Evolutionary conservation across 148 eudicot species (phyloP).

Genomic region (Drosera capensis): DNA sequence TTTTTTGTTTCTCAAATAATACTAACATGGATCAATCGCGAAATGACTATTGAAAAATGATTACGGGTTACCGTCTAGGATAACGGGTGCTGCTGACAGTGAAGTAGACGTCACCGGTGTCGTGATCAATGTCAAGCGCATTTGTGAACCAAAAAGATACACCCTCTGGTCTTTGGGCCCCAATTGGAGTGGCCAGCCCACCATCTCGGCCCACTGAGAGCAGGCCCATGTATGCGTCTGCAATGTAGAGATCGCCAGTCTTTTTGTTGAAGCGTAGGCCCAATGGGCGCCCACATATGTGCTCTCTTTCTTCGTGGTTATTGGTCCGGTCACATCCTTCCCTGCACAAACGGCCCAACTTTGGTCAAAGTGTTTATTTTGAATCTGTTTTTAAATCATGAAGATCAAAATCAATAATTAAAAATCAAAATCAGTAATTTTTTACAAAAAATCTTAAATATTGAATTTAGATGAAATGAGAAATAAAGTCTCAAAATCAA

Average conservation of each 20-base stretch:
- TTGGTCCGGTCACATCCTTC: slow-evolving; percentile 18
- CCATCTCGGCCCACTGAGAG: slow-evolving; percentile 62
- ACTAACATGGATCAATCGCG: no score
- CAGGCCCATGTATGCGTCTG: slow-evolving; percentile 81
- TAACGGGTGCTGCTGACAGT: slow-evolving; percentile 57
- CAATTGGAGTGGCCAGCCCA: slow-evolving; percentile 55
- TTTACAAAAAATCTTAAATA: no score
- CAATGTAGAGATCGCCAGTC: slow-evolving; percentile 62
- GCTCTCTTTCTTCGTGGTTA: slow-evolving; percentile 36
- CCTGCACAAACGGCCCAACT: slow-evolving; percentile 15
- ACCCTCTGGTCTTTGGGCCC: no score
- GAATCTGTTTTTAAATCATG: background rate
- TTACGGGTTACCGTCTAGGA: slow-evolving; percentile 31
- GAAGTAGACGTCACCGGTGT: slow-evolving; percentile 44
- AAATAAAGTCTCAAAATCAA: no score
- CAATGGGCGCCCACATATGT: slow-evolving; percentile 69
- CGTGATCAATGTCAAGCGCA: slow-evolving; percentile 53
- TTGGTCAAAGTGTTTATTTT: background rate
- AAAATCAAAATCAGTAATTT: no score
- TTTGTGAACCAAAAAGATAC: slow-evolving; percentile 45
- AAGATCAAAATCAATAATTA: no score
- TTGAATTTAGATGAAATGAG: no score
- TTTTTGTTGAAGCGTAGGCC: slow-evolving; percentile 45
- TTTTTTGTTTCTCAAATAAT: no score
- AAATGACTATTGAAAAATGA: background rate